Evolutionary conservation across 2,329 filamentous ascomycete species (phyloP).

Genomic region (Hysterium pulicare): DNA sequence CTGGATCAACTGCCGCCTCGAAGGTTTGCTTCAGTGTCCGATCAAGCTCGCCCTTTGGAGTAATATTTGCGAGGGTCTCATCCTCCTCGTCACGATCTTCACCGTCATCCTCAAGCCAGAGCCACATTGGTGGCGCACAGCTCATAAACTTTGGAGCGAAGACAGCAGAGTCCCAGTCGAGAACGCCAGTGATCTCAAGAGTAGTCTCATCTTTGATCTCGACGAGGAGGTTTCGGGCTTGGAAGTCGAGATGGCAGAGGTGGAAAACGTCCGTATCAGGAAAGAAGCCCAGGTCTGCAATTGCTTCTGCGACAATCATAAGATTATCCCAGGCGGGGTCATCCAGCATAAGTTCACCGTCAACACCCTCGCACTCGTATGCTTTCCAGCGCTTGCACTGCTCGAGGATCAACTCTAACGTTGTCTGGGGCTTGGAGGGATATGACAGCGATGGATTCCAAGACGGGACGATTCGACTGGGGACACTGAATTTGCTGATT

Average conservation of each 20-base stretch:
- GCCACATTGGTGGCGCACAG: slow-evolving; percentile 14
- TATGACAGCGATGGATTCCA: not conserved
- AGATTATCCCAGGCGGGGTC: not conserved
- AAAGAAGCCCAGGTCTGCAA: not conserved
- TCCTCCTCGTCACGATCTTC: slow-evolving; percentile 9
- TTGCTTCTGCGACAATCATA: not conserved
- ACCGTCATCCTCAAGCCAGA: slow-evolving; percentile 14
- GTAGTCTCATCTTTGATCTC: slow-evolving; percentile 6
- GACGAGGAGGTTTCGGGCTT: slow-evolving; percentile 17
- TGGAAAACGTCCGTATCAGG: not conserved
- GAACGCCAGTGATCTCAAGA: slow-evolving; percentile 16
- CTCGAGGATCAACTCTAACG: slow-evolving; percentile 6
- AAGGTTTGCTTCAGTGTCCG: slow-evolving; percentile 24
- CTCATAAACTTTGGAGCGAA: slow-evolving; percentile 17
- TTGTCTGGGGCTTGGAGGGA: slow-evolving; percentile 2
- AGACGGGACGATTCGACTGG: not conserved
- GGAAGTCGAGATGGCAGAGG: slow-evolving; percentile 13
- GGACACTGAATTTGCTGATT: not conserved
- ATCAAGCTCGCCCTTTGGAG: slow-evolving; percentile 6
- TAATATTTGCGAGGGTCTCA: slow-evolving; percentile 8
- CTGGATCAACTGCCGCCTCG: slow-evolving; percentile 20
- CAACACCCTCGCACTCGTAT: not conserved
- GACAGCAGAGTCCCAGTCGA: slow-evolving; percentile 19
- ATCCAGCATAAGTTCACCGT: not conserved
- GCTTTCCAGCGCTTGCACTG: slow-evolving; percentile 7